Base-by-base conservation (phyloP, 495 filamentous ascomycete genomes). In the Staphylotrichum tortipilum region DNA sequence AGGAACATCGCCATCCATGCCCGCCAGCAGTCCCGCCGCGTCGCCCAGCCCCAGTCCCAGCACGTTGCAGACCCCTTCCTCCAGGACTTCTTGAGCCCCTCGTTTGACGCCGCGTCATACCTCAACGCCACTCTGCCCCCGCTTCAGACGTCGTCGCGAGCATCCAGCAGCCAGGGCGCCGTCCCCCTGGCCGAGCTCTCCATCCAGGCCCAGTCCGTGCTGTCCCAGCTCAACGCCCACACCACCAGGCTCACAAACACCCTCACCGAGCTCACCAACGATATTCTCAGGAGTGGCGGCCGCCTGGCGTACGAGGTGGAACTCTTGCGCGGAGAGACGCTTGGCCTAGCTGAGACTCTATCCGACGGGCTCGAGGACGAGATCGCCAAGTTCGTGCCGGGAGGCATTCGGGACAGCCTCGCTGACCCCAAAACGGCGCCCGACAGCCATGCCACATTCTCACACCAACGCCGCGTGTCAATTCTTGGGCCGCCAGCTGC, bases 281-380 rank as follows among this genome's bases (percentile, higher is more conserved):
- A 97, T 55, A 96, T 98, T 51, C 73, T 98, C 17, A 80, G 92
- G 39, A 83, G 86, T 54, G 85, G 88, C 19, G 82, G 85, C 51
- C 78, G 94, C 9, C 73, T 98, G 18, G 87, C 89, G 22, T 98
- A 98, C 66, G 88, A 96, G 59, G 91, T 98, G 8, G 92, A 98
- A 61, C 78, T 97, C 7, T 68, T 98, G 8, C 82, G 89, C 7
- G 90, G 90, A 44, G 92, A 97, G 61, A 81, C 88, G 0, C 72
- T 87, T 15, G 77, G 81, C 26, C 66, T 95, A 37, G 82, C 84
- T 0, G 89, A 95, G 53, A 71, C 84, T 6, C 67, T 98, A 50
- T 79, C 80, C 0, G 87, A 91, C 51, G 72, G 73, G 0, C 66
- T 95, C 21, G 72, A 78, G 10, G 74, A 80, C 3, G 84, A 89